Evolutionary conservation across 2,329 filamentous ascomycete species (phyloP).

Genomic region (Exserohilum turcica): DNA sequence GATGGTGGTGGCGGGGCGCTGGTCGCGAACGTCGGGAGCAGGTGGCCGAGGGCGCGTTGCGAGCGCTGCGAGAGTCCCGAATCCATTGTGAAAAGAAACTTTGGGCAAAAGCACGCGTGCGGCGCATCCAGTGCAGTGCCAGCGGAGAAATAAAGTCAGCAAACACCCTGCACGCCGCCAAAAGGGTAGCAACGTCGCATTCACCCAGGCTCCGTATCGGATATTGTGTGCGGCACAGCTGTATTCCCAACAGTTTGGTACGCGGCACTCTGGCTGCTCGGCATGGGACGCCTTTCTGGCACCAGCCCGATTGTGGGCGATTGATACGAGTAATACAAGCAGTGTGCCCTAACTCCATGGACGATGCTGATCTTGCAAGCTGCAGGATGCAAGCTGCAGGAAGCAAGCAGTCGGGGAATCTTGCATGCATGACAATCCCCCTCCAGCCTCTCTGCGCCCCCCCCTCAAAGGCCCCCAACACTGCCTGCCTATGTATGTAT

Average conservation of each 20-base stretch:
- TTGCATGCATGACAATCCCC: conserved; percentile 15
- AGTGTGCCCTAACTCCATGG: conserved; percentile 3
- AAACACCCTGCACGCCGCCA: not conserved
- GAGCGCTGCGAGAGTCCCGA: conserved; percentile 36
- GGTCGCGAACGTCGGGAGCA: conserved; percentile 15
- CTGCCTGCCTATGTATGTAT: conserved; percentile 1
- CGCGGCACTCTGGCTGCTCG: conserved; percentile 10
- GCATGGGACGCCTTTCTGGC: conserved; percentile 5
- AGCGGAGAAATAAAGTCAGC: not conserved
- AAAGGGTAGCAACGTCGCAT: not conserved
- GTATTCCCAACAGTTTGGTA: conserved; percentile 13
- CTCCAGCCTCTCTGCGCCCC: conserved; percentile 1
- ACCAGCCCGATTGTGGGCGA: not conserved
- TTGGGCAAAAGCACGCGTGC: conserved; percentile 4
- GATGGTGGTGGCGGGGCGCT: conserved; percentile 15
- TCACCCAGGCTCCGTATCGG: conserved; percentile 10
- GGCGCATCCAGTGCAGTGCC: conserved; percentile 3
- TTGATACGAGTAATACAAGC: not conserved
- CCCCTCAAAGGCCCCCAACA: not conserved
- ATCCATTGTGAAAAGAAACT: conserved; percentile 23
- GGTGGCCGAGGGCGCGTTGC: conserved; percentile 21
- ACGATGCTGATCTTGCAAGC: not conserved
- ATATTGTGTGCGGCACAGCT: conserved; percentile 16
- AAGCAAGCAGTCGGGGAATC: conserved; percentile 23
- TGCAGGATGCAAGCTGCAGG: conserved; percentile 11